These are phyloP conservation scores for Polyporus arcularius DNA, from an alignment of 768 basidiomycete genomes.

Conservation along the genomic window DNA sequence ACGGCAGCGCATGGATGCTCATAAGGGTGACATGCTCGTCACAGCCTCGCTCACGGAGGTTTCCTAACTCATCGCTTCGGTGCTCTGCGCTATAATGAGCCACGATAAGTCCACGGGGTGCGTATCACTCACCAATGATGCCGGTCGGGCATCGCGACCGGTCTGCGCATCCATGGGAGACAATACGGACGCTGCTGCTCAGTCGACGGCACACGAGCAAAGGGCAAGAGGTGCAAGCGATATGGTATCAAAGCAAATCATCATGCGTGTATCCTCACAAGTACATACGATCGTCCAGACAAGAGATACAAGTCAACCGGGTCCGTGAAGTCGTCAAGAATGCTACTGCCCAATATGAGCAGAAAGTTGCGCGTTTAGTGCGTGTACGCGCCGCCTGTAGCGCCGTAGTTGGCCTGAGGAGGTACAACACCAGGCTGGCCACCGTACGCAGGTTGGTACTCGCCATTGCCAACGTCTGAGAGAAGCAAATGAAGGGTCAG, in stretches of 20 bases:
- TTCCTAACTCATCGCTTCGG: too few species aligned
- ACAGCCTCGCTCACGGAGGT: too few species aligned
- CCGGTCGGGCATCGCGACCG: too few species aligned
- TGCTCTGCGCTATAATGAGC: too few species aligned
- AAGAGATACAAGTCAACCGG: background rate
- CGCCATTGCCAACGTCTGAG: slow-evolving; percentile 34
- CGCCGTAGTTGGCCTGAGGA: slow-evolving; percentile 29
- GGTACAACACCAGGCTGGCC: slow-evolving; percentile 14
- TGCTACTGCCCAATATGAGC: background rate
- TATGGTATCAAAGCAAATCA: background rate
- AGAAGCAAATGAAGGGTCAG: background rate
- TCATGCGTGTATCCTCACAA: background rate
- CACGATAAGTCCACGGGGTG: too few species aligned
- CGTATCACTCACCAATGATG: too few species aligned
- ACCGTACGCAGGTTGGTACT: slow-evolving; percentile 30
- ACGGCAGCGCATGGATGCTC: too few species aligned
- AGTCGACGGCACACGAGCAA: too few species aligned
- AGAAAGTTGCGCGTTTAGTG: slow-evolving; percentile 9
- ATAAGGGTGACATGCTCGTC: too few species aligned
- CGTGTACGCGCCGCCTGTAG: slow-evolving; percentile 30
- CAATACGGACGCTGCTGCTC: too few species aligned
- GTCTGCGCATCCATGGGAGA: too few species aligned
- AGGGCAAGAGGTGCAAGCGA: background rate
- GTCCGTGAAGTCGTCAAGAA: background rate
- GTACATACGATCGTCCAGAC: background rate